A percentile compares a stretch with the other conserved stretches of the same genome.
Evolutionary conservation across 2,329 filamentous ascomycete genomes (phyloP).

Genomic region (Diaporthe sp.): DNA sequence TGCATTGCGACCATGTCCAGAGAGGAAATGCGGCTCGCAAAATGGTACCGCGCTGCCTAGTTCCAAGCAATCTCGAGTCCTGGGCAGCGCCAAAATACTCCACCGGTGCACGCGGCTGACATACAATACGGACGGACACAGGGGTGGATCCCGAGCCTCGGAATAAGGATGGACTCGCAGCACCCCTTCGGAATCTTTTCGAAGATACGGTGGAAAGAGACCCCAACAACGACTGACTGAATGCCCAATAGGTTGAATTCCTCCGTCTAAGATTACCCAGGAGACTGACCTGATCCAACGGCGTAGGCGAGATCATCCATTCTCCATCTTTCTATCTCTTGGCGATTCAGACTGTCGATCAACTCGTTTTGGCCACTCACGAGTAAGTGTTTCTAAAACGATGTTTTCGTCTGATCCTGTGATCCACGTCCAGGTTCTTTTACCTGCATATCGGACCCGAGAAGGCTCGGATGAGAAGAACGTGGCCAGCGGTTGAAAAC

Average conservation of each 20-base stretch:
- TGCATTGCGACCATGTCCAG: not conserved
- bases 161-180: not conserved
- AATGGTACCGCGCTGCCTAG: not conserved
- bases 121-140: not conserved
- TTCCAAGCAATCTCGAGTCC: conserved; percentile 4
- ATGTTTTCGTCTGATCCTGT: conserved; percentile 23
- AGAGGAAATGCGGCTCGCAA: not conserved
- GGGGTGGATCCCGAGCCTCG: not conserved
- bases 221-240: not conserved
- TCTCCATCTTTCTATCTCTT: conserved; percentile 17
- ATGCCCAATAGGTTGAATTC: not conserved
- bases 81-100: conserved; percentile 18
- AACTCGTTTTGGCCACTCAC: conserved; percentile 5
- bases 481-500: not conserved
- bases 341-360: conserved; percentile 20
- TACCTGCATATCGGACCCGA: not conserved
- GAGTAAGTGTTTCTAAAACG: conserved; percentile 13
- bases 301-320: conserved; percentile 16
- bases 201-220: not conserved
- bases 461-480: not conserved
- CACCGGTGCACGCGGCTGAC: not conserved
- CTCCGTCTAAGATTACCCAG: conserved; percentile 14
- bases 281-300: conserved; percentile 24
- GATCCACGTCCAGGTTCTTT: conserved; percentile 12
- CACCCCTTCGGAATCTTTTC: not conserved